Conservation (phyloP, 1,284 basidiomycete species). For the Ustilago lituana region DNA sequence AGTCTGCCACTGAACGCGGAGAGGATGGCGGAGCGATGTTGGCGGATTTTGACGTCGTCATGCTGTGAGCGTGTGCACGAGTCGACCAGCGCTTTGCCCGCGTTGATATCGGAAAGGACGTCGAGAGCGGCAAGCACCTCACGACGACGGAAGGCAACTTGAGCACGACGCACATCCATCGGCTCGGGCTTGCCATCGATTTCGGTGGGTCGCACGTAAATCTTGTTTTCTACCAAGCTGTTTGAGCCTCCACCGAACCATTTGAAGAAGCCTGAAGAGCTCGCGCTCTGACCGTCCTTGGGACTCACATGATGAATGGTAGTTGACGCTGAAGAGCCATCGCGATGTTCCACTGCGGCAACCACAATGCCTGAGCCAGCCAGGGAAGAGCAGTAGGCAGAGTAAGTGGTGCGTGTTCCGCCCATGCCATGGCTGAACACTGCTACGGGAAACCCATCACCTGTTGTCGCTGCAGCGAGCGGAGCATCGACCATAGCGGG, state of each 20-base stretch:
- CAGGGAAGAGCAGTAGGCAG: conserved; percentile 46
- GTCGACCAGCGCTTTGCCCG: conserved; percentile 34
- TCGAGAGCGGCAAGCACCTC: conserved; percentile 51
- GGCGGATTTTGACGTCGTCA: conserved; percentile 18
- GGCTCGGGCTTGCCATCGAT: conserved; percentile 37
- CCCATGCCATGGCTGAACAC: conserved; percentile 62
- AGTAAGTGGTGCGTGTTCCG: conserved; percentile 55
- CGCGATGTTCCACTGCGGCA: conserved; percentile 60
- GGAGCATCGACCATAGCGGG: conserved; percentile 22
- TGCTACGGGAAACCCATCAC: conserved; percentile 44
- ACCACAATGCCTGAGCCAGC: conserved; percentile 56
- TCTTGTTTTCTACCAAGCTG: conserved; percentile 33
- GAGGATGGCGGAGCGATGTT: conserved; percentile 13
- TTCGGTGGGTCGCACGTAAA: conserved; percentile 50
- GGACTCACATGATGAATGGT: conserved; percentile 27
- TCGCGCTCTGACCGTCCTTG: conserved; percentile 1
- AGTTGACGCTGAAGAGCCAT: conserved; percentile 51
- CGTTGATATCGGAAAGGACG: conserved; percentile 32
- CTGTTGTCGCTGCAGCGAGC: conserved; percentile 6
- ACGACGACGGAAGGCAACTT: conserved; percentile 48
- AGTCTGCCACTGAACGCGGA: conserved; percentile 39
- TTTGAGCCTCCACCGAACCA: conserved; percentile 29
- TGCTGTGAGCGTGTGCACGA: conserved; percentile 28
- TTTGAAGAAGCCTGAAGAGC: conserved; percentile 12
- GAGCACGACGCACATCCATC: conserved; percentile 34